Conservation (phyloP, 257 asterid species). For the Petrea volubilis region DNA sequence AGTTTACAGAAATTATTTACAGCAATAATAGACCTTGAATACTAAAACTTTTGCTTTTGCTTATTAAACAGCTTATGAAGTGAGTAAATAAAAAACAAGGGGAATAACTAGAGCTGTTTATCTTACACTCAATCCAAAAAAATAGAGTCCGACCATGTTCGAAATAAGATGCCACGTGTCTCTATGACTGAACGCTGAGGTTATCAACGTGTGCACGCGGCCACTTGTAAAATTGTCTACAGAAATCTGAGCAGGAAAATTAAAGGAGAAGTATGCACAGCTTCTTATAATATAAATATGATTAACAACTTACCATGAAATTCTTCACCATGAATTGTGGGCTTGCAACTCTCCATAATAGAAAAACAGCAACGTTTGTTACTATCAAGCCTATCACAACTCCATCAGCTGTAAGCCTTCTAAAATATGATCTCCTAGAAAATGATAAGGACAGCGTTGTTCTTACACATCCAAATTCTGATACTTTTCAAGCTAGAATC, state of each 20-base stretch:
- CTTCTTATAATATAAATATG: slow-evolving; percentile 6
- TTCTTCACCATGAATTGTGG: slow-evolving; percentile 66
- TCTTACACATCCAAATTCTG: background rate
- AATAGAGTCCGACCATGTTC: slow-evolving; percentile 86
- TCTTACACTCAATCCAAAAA: slow-evolving; percentile 85
- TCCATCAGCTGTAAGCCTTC: slow-evolving; percentile 62
- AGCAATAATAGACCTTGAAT: background rate
- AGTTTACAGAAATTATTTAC: background rate
- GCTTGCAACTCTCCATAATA: slow-evolving; percentile 67
- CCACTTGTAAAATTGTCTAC: slow-evolving; percentile 77
- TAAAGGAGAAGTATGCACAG: background rate
- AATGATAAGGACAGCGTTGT: slow-evolving; percentile 16
- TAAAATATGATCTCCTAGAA: slow-evolving; percentile 50
- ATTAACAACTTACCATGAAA: slow-evolving; percentile 59
- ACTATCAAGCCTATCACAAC: slow-evolving; percentile 67
- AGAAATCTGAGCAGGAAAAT: slow-evolving; percentile 62
- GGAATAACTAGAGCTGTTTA: slow-evolving; percentile 7
- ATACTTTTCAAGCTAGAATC: slow-evolving; percentile 2
- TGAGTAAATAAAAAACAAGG: background rate
- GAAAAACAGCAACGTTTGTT: slow-evolving; percentile 69
- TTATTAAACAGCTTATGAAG: background rate
- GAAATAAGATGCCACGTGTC: slow-evolving; percentile 56
- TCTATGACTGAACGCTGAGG: slow-evolving; percentile 83
- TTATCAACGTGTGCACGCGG: slow-evolving; percentile 76
- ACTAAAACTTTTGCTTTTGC: background rate